Conservation (phyloP, 768 basidiomycete species). For the Leccinum imitatum region DNA sequence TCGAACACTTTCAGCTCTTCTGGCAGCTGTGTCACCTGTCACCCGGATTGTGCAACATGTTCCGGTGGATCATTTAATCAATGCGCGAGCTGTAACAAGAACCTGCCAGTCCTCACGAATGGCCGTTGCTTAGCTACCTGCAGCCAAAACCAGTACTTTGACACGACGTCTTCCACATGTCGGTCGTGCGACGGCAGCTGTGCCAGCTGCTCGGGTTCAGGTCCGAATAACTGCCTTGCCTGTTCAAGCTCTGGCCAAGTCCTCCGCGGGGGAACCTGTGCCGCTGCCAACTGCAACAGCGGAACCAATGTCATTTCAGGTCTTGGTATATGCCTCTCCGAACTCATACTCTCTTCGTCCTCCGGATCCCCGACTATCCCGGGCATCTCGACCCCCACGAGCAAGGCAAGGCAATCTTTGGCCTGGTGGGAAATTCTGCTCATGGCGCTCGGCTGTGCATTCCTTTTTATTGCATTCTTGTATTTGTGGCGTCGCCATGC, state of each 20-base stretch:
- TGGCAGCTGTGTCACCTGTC: constrained; percentile 71
- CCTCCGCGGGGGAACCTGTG: constrained; percentile 65
- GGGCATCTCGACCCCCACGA: constrained; percentile 55
- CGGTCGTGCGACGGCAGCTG: constrained; percentile 74
- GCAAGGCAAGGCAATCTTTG: constrained; percentile 38
- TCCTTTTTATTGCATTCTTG: constrained; percentile 68
- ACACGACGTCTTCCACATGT: constrained; percentile 61
- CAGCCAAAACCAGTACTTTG: constrained; percentile 69
- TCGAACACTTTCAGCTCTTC: constrained; percentile 65
- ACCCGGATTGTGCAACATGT: constrained; percentile 85
- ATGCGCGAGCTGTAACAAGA: constrained; percentile 68
- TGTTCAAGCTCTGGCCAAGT: constrained; percentile 65
- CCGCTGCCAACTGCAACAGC: constrained; percentile 57
- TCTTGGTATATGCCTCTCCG: constrained; percentile 78
- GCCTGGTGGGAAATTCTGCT: constrained; percentile 85
- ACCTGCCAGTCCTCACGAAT: constrained; percentile 68
- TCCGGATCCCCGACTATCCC: constrained; percentile 44
- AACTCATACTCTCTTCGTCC: constrained; percentile 56
- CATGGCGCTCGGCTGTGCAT: constrained; percentile 78
- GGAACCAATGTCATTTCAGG: constrained; percentile 59
- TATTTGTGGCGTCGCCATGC: constrained; percentile 70
- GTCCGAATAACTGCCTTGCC: constrained; percentile 66
- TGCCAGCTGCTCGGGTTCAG: constrained; percentile 72
- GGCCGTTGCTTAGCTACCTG: constrained; percentile 82
- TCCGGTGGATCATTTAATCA: constrained; percentile 76